A percentile compares a stretch with the other conserved stretches of the same genome.
Conservation (phyloP, 129 eudicot species). For the Apium graveolens region DNA sequence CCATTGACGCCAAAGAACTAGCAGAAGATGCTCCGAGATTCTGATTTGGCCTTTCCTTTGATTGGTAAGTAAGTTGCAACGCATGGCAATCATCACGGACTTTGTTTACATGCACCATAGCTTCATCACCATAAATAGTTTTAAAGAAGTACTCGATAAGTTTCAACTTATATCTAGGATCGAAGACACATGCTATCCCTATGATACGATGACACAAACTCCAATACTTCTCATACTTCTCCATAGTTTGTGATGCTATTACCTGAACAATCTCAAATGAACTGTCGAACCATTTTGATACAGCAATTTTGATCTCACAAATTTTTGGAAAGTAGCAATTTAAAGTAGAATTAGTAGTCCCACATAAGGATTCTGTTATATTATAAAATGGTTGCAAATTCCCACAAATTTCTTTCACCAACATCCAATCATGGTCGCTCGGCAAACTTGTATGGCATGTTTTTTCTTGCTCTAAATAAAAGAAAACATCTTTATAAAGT, state of each 20-base stretch:
- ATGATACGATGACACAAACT: neutral
- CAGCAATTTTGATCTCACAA: slow-evolving; percentile 13
- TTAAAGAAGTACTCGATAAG: slow-evolving; percentile 9
- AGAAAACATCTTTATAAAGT: slow-evolving; percentile 10
- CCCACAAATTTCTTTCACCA: slow-evolving; percentile 7
- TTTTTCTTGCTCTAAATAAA: neutral
- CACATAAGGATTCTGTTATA: slow-evolving; percentile 6
- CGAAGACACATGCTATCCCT: slow-evolving; percentile 15
- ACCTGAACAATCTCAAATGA: neutral
- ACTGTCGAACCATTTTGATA: slow-evolving; percentile 4
- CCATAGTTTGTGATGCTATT: slow-evolving; percentile 1
- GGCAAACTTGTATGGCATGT: neutral
- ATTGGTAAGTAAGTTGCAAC: slow-evolving; percentile 12
- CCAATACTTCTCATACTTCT: slow-evolving; percentile 24
- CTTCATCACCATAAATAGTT: slow-evolving; percentile 12
- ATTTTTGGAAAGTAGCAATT: slow-evolving; percentile 11
- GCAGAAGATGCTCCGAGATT: neutral
- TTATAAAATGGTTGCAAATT: slow-evolving; percentile 13
- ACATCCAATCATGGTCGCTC: slow-evolving; percentile 12
- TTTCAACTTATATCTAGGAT: slow-evolving; percentile 20
- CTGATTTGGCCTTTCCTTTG: neutral
- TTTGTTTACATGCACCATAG: neutral
- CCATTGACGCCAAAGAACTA: neutral
- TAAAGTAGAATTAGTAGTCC: slow-evolving; percentile 1
- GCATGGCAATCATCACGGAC: neutral